These are phyloP conservation scores for Salinomyces thailandicus DNA, from an alignment of 2,329 filamentous ascomycete species.

Conservation along the genomic window DNA sequence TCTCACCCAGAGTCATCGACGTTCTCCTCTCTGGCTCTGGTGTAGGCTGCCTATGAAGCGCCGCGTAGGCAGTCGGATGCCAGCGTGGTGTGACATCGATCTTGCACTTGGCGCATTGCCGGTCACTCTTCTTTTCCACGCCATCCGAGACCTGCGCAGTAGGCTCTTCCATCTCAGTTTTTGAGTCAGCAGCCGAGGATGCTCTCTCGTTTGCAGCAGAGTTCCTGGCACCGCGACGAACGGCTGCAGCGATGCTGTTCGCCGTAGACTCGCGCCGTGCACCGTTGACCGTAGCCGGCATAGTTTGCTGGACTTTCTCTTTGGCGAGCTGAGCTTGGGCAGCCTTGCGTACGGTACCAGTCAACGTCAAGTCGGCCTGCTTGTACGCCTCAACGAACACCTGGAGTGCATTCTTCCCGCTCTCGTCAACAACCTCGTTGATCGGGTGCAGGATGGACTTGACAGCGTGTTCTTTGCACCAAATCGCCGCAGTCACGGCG, in stretches of 20 bases:
- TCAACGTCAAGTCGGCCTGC: conserved; percentile 81
- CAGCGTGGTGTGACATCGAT: conserved; percentile 61
- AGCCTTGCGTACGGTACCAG: conserved; percentile 86
- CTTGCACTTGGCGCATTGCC: conserved; percentile 35
- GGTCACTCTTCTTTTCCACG: conserved; percentile 22
- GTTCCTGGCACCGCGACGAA: conserved; percentile 22
- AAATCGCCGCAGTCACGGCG: conserved; percentile 72
- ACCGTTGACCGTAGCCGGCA: conserved; percentile 15
- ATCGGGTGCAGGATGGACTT: conserved; percentile 69
- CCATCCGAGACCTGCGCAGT: conserved; percentile 16
- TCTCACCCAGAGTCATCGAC: conserved; percentile 19
- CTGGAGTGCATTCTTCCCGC: conserved; percentile 70
- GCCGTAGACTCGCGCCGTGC: conserved; percentile 32
- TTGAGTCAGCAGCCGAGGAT: conserved; percentile 22
- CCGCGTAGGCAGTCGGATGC: conserved; percentile 22
- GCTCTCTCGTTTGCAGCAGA: conserved; percentile 6
- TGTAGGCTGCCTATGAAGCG: conserved; percentile 9
- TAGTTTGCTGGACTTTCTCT: conserved; percentile 30
- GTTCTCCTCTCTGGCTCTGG: conserved; percentile 7
- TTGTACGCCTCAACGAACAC: conserved; percentile 85
- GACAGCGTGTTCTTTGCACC: conserved; percentile 75
- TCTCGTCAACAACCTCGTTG: conserved; percentile 61
- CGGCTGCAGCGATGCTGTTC: conserved; percentile 22
- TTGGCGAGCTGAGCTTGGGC: conserved; percentile 60
- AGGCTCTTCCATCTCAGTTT: conserved; percentile 19